phyloP scores from a whole-genome alignment of 164 flowering plant species.

The Paratinospora sagittata region DNA sequence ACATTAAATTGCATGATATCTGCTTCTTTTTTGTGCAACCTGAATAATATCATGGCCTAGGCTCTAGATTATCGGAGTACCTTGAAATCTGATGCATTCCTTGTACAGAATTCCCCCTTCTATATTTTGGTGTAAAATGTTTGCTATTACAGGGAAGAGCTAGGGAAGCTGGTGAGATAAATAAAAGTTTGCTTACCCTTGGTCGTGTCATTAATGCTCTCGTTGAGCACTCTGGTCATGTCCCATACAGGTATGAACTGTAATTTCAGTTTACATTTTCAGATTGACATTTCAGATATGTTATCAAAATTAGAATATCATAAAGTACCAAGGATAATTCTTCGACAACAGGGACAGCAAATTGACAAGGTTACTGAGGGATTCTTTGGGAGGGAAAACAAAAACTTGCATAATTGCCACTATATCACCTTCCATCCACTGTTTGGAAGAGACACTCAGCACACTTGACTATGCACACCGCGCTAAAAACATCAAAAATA shows the following conservation, averaged over 20 bases:
- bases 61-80: background rate
- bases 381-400: conserved; percentile 86
- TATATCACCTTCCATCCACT: conserved; percentile 67
- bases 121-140: background rate
- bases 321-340: background rate
- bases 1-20: background rate
- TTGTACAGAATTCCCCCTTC: background rate
- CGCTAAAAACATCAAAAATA: conserved; percentile 93
- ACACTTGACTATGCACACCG: conserved; percentile 97
- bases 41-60: too few species aligned
- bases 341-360: conserved; percentile 66
- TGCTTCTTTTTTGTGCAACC: background rate
- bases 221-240: conserved; percentile 92
- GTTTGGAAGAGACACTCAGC: conserved; percentile 87
- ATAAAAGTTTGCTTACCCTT: conserved; percentile 87
- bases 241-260: conserved; percentile 81
- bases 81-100: background rate
- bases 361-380: conserved; percentile 70
- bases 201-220: conserved; percentile 95
- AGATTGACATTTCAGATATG: background rate
- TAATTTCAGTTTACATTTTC: conserved; percentile 6
- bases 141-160: conserved; percentile 73
- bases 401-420: conserved; percentile 89
- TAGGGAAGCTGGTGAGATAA: conserved; percentile 98
- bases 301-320: background rate